Conservation (phyloP, 305 asterid genomes). For the Ajuga reptans region DNA sequence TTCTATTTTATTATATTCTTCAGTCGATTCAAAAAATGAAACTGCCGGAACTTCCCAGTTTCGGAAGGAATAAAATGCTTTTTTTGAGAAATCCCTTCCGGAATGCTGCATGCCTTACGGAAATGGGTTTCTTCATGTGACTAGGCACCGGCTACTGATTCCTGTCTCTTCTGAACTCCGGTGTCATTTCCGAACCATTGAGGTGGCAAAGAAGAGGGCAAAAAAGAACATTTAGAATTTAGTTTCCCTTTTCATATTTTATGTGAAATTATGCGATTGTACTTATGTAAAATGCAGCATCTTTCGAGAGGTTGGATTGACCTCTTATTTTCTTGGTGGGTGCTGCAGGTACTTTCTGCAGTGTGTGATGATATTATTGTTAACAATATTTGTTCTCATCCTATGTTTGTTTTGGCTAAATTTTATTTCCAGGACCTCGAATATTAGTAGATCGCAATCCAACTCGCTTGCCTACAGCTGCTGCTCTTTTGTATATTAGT, state of each 20-base stretch:
- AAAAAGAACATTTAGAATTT: background rate
- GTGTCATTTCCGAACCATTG: slow-evolving; percentile 17
- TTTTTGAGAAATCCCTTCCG: slow-evolving; percentile 29
- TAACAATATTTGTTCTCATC: slow-evolving; percentile 18
- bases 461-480: slow-evolving; percentile 34
- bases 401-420: slow-evolving; percentile 28
- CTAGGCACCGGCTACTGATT: slow-evolving; percentile 30
- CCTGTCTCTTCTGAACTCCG: slow-evolving; percentile 13
- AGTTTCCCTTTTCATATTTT: slow-evolving; percentile 5
- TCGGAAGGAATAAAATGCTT: slow-evolving; percentile 28
- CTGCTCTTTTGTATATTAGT: slow-evolving; percentile 28
- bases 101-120: slow-evolving; percentile 34
- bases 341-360: slow-evolving; percentile 44
- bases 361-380: slow-evolving; percentile 8
- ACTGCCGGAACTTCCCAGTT: slow-evolving; percentile 33
- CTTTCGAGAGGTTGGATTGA: slow-evolving; percentile 34
- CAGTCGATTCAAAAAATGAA: slow-evolving; percentile 27
- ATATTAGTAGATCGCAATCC: slow-evolving; percentile 27
- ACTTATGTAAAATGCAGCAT: slow-evolving; percentile 37
- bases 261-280: slow-evolving; percentile 25
- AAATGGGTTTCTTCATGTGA: slow-evolving; percentile 23
- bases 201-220: background rate
- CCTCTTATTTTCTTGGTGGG: slow-evolving; percentile 30
- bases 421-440: slow-evolving; percentile 42
- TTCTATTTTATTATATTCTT: slow-evolving; percentile 28